Evolutionary conservation across 2,329 filamentous ascomycete species (phyloP).

Genomic region (Alternaria angustiovoidea): DNA sequence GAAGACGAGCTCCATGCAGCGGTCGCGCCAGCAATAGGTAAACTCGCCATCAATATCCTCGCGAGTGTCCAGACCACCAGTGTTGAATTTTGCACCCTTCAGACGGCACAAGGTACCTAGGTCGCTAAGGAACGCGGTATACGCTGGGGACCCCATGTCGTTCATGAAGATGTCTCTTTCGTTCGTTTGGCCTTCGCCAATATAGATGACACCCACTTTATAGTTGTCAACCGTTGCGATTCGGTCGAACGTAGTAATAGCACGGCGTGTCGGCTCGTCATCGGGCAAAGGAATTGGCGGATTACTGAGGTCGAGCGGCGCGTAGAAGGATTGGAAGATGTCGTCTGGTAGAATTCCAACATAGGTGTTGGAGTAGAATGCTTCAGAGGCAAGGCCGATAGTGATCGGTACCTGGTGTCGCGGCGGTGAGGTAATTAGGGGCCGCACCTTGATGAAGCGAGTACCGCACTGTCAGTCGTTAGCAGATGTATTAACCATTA

Average conservation of each 20-base stretch:
- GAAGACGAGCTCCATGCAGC: conserved; percentile 93
- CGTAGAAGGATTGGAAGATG: conserved; percentile 73
- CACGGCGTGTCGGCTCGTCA: conserved; percentile 74
- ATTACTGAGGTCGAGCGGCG: conserved; percentile 56
- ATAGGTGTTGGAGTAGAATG: conserved; percentile 59
- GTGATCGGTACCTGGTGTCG: conserved; percentile 53
- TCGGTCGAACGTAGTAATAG: conserved; percentile 82
- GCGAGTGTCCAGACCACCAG: conserved; percentile 84
- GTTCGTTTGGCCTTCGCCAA: conserved; percentile 82
- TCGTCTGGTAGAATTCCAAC: conserved; percentile 76
- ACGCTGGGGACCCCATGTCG: conserved; percentile 84
- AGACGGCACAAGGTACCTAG: conserved; percentile 84
- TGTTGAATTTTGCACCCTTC: conserved; percentile 86
- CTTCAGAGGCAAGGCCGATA: conserved; percentile 49
- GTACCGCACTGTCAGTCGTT: conserved; percentile 49
- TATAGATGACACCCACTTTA: conserved; percentile 93
- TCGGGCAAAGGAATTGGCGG: conserved; percentile 80
- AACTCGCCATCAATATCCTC: conserved; percentile 83
- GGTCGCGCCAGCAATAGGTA: conserved; percentile 92
- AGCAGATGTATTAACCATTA: conserved; percentile 9
- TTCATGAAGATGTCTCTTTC: conserved; percentile 90
- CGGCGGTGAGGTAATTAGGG: conserved; percentile 49
- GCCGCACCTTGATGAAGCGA: conserved; percentile 51
- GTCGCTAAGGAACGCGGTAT: conserved; percentile 81
- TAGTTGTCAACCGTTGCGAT: conserved; percentile 92